phyloP scores from a whole-genome alignment of 169 alveolate genomes.

The Cryptosporidium sp. region DNA sequence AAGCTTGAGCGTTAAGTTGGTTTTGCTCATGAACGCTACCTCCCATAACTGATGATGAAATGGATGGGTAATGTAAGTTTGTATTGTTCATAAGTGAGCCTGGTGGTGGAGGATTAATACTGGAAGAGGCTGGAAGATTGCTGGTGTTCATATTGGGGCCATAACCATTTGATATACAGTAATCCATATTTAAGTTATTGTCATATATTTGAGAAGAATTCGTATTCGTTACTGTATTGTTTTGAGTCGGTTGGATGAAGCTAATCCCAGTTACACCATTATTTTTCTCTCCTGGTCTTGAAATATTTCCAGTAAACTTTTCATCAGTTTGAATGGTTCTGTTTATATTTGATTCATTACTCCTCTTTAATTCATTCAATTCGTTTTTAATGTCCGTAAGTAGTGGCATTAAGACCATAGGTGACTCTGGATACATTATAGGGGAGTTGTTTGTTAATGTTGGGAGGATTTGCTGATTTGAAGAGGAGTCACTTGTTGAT shows the following conservation, averaged over 20 bases:
- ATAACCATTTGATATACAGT: background rate
- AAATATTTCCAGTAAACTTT: background rate
- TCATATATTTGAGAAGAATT: background rate
- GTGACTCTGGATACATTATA: constrained; percentile 63
- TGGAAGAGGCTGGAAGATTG: constrained; percentile 12
- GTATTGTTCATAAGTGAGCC: constrained; percentile 4
- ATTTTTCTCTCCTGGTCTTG: background rate
- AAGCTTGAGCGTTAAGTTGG: background rate
- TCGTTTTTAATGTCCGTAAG: constrained; percentile 63
- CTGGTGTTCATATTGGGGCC: background rate
- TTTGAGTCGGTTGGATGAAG: background rate
- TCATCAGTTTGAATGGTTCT: constrained; percentile 21
- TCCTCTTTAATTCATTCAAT: constrained; percentile 46
- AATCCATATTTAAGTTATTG: background rate
- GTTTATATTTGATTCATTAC: constrained; percentile 21
- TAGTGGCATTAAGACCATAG: constrained; percentile 69
- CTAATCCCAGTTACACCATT: background rate
- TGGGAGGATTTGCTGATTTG: constrained; percentile 28
- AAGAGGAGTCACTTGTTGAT: background rate
- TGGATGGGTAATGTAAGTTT: background rate
- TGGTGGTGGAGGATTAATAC: background rate
- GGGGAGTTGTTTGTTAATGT: constrained; percentile 60
- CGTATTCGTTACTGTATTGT: background rate
- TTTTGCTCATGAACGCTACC: background rate
- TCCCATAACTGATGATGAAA: constrained; percentile 3